Evolutionary conservation across 768 basidiomycete species (phyloP).

Genomic region (Albatrellus ellisii): DNA sequence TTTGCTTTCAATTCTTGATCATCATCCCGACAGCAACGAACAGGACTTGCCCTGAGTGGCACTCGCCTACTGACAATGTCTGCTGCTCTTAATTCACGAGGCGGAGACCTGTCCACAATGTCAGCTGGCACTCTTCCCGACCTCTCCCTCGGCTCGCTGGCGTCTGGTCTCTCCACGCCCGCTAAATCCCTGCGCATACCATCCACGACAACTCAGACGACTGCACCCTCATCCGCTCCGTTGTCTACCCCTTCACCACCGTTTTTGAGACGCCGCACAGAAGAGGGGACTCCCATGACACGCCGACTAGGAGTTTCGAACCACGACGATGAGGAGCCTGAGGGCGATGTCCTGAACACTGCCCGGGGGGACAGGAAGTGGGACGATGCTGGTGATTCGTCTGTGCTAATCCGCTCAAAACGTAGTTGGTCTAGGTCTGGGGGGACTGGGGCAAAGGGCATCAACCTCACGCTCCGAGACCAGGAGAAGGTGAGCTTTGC

Average conservation of each 20-base stretch:
- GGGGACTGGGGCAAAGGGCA: slow-evolving; percentile 23
- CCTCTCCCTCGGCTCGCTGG: slow-evolving; percentile 15
- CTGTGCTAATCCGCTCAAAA: slow-evolving; percentile 32
- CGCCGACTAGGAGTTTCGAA: slow-evolving; percentile 6
- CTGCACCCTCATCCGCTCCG: slow-evolving; percentile 13
- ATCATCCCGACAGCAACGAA: not conserved
- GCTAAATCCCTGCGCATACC: slow-evolving; percentile 13
- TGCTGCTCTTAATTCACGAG: slow-evolving; percentile 4
- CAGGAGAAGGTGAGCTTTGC: slow-evolving; percentile 92
- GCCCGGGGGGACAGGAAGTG: slow-evolving; percentile 20
- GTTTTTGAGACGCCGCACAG: slow-evolving; percentile 6
- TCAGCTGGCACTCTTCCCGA: slow-evolving; percentile 9
- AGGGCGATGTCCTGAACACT: slow-evolving; percentile 9
- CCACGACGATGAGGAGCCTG: slow-evolving; percentile 9
- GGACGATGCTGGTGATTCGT: slow-evolving; percentile 39
- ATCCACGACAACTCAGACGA: slow-evolving; percentile 11
- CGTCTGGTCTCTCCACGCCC: slow-evolving; percentile 13
- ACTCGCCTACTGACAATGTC: slow-evolving; percentile 12
- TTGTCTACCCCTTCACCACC: slow-evolving; percentile 16
- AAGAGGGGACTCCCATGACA: slow-evolving; percentile 8
- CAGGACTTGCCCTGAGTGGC: not conserved
- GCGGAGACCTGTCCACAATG: slow-evolving; percentile 11
- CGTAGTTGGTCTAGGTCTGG: slow-evolving; percentile 26
- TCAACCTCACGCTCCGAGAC: slow-evolving; percentile 74
- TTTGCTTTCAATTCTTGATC: no score